Evolutionary conservation across 2,329 filamentous ascomycete genomes (phyloP), one percentile per base, ranked within the genome.

Genomic region (Botryotinia narcissicola): DNA sequence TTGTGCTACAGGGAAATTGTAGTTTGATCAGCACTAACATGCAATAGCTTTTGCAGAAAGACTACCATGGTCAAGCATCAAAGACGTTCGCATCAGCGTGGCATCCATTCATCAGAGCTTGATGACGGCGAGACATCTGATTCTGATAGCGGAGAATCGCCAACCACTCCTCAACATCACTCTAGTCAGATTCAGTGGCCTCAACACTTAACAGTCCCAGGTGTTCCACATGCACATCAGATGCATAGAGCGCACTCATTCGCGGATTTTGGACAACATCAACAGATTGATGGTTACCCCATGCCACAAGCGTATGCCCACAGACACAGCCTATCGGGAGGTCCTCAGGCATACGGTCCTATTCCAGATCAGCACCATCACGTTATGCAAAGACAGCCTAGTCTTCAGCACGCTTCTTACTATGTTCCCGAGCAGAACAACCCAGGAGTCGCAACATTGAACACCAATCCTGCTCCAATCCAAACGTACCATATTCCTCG

Each of bases 61-160:
- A 92, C 90, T 8, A 92, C 90, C 72, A 90, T 91, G 89, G 87
- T 91, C 72, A 91, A 91, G 82, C 89, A 91, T 79, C 88, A 91
- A 79, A 84, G 88, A 70, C 84, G 88, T 40, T 89, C 88, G 2
- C 88, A 91, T 79, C 87, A 90, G 78, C 86, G 88, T 75, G 80
- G 88, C 54, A 82, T 88, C 72, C 85, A 89, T 77, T 84, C 86
- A 59, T 86, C 87, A 71, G 87, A 90, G 77, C 72, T 80, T 29
- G 80, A 82, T 70, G 80, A 82, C 70, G 80, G 80, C 61, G 80
- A 82, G 44, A 81, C 79, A 20, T 81, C 80, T 5, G 80, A 81
- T 69, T 82, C 80, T 12, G 80, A 82, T 35, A 77, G 74, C 54
- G 88, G 87, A 78, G 88, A 90, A 78, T 87, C 87, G 35, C 88